Evolutionary conservation across 768 basidiomycete genomes (phyloP), one percentile per base, ranked within the genome.

Genomic region (Thelephora aurantiotincta): DNA sequence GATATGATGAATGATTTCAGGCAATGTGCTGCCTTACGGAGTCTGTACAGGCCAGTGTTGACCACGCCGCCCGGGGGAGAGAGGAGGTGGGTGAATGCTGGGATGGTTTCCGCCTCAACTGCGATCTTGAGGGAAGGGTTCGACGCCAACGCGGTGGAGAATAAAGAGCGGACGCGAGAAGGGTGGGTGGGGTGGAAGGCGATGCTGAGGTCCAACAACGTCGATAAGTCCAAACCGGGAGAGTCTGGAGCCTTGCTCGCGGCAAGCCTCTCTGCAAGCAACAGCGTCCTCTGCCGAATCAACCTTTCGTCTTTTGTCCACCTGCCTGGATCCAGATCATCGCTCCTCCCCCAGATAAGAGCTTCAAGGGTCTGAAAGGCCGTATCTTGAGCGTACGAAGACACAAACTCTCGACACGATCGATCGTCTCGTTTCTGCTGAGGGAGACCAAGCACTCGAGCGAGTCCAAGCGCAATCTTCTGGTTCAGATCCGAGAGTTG

Each of bases 1-100:
- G 70, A 68, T 1, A 68, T 70, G 0, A 85, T 65, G 54, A 85
- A 69, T 37, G 69, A 68, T 18, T 67, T 55, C 43, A 84, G 61
- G 53, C 75, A 75, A 55, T 77, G 71, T 1, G 75, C 66, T 4
- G 75, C 67, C 59, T 84, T 85, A 33, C 83, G 74, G 51, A 82
- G 65, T 16, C 67, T 72, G 48, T 85, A 81, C 1, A 86, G 62
- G 6, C 78, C 83, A 48, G 63, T 60, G 3, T 60, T 58, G 16
- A 22, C 14, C 7, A 14, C 22, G 16, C 5, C 38, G 22, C 14
- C 22, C 12, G 66, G 63, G 0, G 67, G 62, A 0, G 74, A 65
- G 1, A 85, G 66, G 9, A 69, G 56, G 1, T 61, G 37, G 0
- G 72, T 73, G 51, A 85, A 73, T 0, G 76, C 73, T 2, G 80